Evolutionary conservation across 345 rosid species (phyloP), one percentile per base, ranked within the genome.

Genomic region (Salix viminalis): DNA sequence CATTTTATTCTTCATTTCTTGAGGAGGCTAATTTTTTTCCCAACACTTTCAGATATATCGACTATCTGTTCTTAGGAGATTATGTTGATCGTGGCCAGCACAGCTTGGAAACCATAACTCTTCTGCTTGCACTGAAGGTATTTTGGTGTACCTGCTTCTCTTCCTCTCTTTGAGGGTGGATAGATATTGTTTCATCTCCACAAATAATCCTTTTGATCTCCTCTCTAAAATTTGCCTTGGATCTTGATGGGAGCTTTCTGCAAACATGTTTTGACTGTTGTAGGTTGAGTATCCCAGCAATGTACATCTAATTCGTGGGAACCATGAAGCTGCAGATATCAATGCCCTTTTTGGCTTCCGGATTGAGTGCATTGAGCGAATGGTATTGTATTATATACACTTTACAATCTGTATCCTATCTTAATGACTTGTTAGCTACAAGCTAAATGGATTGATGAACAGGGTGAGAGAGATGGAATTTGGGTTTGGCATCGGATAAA

Each of bases 81-180:
- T 96, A 93, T 87, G 98, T 96, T 78, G 99, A 96, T 78, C 92
- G 99, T 71, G 99, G 99, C 58, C 99, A 96, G 79, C 99, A 96
- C 87, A 96, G 99, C 84, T 85, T 96, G 81, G 99, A 96, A 83
- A 96, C 99, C 65, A 96, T 96, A 44, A 83, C 83, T 67, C 99
- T 96, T 72, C 89, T 96, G 71, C 99, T 96, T 84, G 98, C 99
- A 4, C 80, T 96, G 88, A 96, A 96, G 97, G 99, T 96, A 86
- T 52, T 68, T 60, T 32, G 77, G 52, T 37, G 41, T 56, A 58
- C 60, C 26, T 64, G 61, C 16, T 67, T 64, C 54, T 50, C n/a
- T 48, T 28, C 13, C 50, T 80, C 16, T 58, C 4, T 79, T 37
- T 79, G 71, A 50, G 23, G 42, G 7, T 7, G 60, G 24, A 50